Evolutionary conservation across 2,329 filamentous ascomycete species (phyloP), one percentile per base, ranked within the genome.

Genomic region (Penicillium janthinellum): DNA sequence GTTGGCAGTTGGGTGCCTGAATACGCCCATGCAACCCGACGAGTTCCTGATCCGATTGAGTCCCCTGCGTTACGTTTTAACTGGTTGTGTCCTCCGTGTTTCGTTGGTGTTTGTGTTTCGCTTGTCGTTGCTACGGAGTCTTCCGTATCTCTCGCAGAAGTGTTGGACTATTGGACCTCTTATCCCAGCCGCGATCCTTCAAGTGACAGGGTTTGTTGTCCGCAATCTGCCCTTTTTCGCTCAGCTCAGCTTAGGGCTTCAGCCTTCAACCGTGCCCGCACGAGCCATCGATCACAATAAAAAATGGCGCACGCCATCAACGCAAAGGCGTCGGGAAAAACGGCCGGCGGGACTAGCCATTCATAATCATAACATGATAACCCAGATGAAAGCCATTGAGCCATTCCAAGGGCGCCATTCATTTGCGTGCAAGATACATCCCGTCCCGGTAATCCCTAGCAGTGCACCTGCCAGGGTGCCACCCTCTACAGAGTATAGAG

Each of bases 301-400:
- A 52, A 52, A 52, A 52, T 52, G 49, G 49, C 49, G 49, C 49
- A 52, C 39, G 37, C 49, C 49, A 25, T 39, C 37, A 17, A 45
- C 20, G 49, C n/a, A 37, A 52, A 52, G 31, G 37, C 49, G 49
- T 52, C 49, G 35, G 49, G 49, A 52, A 15, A 15, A 22, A 28
- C 35, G 49, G 49, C 49, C 35, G 49, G 37, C 14, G 35, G 28
- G 7, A 52, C 49, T 20, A 39, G 28, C 48, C 34, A 47, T 31
- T 47, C 44, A 41, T 17, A 41, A 20, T 20, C 20, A 20, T 20
- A 20, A n/a, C 15, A 20, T 20, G 2, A 20, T 20, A 20, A n/a
- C 15, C 7, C 14, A 41, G 38, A 17, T 17, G n/a, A 20, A 41
- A n/a, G 38, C 38, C 28, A 15, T 41, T 17, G 5, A 5, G 38